Evolutionary conservation across 805 yeast genomes (phyloP), one percentile per base, ranked within the genome.

Genomic region (Monosporozyma aerobia): DNA sequence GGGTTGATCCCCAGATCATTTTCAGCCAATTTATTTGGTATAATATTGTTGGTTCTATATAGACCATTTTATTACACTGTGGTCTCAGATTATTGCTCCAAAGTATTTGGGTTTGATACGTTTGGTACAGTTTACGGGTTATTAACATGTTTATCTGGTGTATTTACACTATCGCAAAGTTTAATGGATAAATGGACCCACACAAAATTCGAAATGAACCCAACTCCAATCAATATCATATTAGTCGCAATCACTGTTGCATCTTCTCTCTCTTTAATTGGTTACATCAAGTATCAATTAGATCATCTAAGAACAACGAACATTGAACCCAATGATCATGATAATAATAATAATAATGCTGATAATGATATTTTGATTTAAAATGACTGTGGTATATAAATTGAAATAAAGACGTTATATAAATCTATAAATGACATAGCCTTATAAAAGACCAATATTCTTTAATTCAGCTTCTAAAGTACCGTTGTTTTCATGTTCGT

Each of bases 11-110:
- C 84, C 3, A 57, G 59, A 47, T 63, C 67, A 23, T 56, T 68
- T 39, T 9, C 32, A 1, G 74, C 79, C 2, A 90, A 90, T 44
- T 75, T 85, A 47, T 45, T 78, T 1, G 96, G 95, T 2, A 85
- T 90, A 44, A 59, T 81, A 1, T 57, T 86, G 32, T 72, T 90
- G 58, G 97, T 89, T 10, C 73, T 87, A 1, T 90, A 87, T 69
- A 77, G 98, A 67, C 97, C 98, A 10, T 87, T 90, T 63, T 90
- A 87, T 64, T 92, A 90, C 69, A 90, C 98, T 1, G 87, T 95
- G 1, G 88, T 90, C 6, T 86, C 96, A 1, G 97, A 92, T 68
- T 89, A 83, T 67, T 80, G 90, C 62, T 95, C 96, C 30, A 90
- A 90, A 65, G 92, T 90, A 33, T 90, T 92, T 71, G 98, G 98